Evolutionary conservation across 1,284 basidiomycete species (phyloP).

Genomic region (Ceratobasidium sp.): DNA sequence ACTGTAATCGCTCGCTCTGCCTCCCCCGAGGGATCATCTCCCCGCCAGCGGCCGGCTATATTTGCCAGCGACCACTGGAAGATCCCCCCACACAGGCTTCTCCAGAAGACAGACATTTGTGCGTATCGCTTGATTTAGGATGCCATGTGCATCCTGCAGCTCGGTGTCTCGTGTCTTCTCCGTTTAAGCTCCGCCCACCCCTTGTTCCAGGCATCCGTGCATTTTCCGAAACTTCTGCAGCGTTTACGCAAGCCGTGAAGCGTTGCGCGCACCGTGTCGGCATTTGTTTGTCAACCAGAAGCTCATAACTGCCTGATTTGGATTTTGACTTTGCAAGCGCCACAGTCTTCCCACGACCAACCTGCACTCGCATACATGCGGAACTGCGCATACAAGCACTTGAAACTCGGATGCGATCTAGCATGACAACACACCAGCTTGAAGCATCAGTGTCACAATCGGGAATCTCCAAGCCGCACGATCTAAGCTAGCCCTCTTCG

Average conservation of each 20-base stretch:
- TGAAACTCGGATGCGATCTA: neutral
- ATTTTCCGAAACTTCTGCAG: neutral
- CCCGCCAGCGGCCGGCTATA: too few relatives aligned
- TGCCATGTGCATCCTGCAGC: neutral
- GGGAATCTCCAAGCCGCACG: neutral
- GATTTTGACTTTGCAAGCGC: neutral
- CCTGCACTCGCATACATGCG: neutral
- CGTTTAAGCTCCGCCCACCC: neutral
- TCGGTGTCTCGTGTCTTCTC: neutral
- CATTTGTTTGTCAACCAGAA: slow-evolving; percentile 23
- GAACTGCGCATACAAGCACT: neutral
- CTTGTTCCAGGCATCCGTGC: neutral
- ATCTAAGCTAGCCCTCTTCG: slow-evolving; percentile 20
- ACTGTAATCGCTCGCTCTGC: slow-evolving; percentile 9
- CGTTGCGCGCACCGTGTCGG: neutral
- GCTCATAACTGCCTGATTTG: slow-evolving; percentile 1
- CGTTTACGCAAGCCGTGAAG: neutral
- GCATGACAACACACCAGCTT: neutral
- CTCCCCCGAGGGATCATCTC: neutral
- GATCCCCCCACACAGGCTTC: too few relatives aligned
- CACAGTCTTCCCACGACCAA: neutral
- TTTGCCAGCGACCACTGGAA: too few relatives aligned
- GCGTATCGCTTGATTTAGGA: slow-evolving; percentile 12
- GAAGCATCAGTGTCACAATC: neutral
- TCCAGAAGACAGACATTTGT: too few relatives aligned